phyloP scores from a whole-genome alignment of 2,329 filamentous ascomycete genomes.

The Apiospora sp. region DNA sequence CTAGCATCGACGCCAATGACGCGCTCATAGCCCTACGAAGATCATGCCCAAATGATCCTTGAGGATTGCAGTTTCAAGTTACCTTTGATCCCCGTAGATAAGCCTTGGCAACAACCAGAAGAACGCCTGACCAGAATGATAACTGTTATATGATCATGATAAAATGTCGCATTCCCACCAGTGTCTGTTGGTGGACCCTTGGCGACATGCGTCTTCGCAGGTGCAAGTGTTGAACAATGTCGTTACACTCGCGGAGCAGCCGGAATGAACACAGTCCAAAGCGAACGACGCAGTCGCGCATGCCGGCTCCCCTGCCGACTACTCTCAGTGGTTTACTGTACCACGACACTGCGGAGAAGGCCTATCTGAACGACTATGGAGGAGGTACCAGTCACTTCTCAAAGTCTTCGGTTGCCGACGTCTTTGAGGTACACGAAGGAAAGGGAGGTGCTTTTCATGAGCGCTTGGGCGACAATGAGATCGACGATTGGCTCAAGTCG shows the following conservation, averaged over 20 bases:
- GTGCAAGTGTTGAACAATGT: background rate
- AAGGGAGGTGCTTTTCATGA: constrained; percentile 3
- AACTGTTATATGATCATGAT: background rate
- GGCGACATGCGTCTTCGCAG: background rate
- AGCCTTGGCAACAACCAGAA: background rate
- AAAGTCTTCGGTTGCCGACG: constrained; percentile 16
- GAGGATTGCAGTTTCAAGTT: background rate
- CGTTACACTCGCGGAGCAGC: background rate
- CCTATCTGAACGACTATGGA: constrained; percentile 18
- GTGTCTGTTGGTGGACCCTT: background rate
- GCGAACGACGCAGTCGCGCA: background rate
- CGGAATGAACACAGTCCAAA: background rate
- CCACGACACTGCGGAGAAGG: constrained; percentile 22
- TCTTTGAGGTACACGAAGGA: constrained; percentile 21
- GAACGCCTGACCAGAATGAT: background rate
- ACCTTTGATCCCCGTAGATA: background rate
- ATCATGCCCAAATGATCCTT: background rate
- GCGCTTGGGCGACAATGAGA: constrained; percentile 13
- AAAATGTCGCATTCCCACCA: background rate
- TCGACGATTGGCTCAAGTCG: constrained; percentile 20
- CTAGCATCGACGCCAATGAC: background rate
- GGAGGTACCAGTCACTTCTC: constrained; percentile 25
- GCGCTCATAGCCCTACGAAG: background rate
- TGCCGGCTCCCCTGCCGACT: background rate
- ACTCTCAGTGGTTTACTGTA: constrained; percentile 18